Evolutionary conservation across 2,329 filamentous ascomycete genomes (phyloP), one percentile per base, ranked within the genome.

Genomic region (Colletotrichum liriopes): DNA sequence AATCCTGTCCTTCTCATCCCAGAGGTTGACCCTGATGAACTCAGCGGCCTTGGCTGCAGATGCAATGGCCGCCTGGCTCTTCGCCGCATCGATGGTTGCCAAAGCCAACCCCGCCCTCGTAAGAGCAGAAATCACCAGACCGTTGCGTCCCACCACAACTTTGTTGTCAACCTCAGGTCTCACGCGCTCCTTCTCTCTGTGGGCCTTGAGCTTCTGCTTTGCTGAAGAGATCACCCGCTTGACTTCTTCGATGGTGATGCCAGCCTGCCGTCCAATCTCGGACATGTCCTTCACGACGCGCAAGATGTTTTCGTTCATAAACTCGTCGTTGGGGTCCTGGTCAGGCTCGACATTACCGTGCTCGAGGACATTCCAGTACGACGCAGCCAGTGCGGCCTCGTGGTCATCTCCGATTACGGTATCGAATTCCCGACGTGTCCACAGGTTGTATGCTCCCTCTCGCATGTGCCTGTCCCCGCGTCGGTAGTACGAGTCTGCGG

Each of bases 371-470:
- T 94, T 93, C 90, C 94, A 98, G 81, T 98, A 94, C 5, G 91
- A 91, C 0, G 94, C 94, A 39, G 94, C 91, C 20, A 98, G 89
- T 3, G 92, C 89, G 2, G 79, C 78, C 43, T 81, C 79, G 29
- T 70, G 74, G 12, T 74, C 76, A 3, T 89, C 86, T 2, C 91
- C 91, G 1, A 98, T 87, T 2, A 97, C 90, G 14, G 90, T 88
- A 72, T 95, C 92, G 72, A 98, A 93, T 79, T 98, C 95, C 63
- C 94, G 93, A 63, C 93, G 85, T 0, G 95, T 97, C 96, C 96
- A 99, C 3, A 98, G 90, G 77, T 98, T 98, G 80, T 94, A 98
- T 0, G 95, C 96, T 0, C 96, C 96, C 82, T 98, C 95, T 43
- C 93, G 90, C 85, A 95, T 95, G 65, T 97, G 93, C 5, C 86